Evolutionary conservation across 2,329 filamentous ascomycete species (phyloP), one percentile per base, ranked within the genome.

Genomic region (Talaromyces pinophilus): DNA sequence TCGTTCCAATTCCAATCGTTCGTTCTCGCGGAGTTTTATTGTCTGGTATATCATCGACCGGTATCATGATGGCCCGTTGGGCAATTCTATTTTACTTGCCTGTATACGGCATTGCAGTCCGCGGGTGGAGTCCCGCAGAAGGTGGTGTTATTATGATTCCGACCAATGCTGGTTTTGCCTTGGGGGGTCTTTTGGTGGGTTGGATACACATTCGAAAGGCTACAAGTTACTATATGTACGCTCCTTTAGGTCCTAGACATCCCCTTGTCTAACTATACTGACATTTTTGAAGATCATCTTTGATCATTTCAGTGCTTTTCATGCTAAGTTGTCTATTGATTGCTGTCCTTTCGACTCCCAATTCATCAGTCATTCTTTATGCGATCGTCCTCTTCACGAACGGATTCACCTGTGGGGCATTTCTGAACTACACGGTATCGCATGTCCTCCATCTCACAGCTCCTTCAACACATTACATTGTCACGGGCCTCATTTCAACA

Each of bases 41-140:
- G 25, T 90, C 90, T 0, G 94, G 92, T 73, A 73, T 93, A 25
- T 85, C 89, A 0, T 91, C 92, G 60, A 83, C 93, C 0, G 88
- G 90, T 22, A 85, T 92, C 75, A 94, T 96, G 91, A 88, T 91
- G 74, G 85, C 90, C 1, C 88, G 92, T 66, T 96, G 92, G 92
- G 85, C 84, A 6, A 84, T 96, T 1, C 82, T 96, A 7, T 95
- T 93, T 81, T 96, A 92, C 78, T 86, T 89, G 0, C 92, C 92
- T 0, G 87, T 92, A 52, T 93, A 92, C 72, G 90, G 91, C 40
- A 87, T 95, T 66, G 90, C 91, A 3, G 89, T 95, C 1, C 87
- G 89, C 2, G 86, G 86, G 64, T 90, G 90, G 80, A 79, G 84
- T 0, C 89, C 91, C 0, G 89, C 90, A 0, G 81, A 86, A 1